Percentiles rank a stretch among this genome's conserved stretches.
Conservation (phyloP, 176 grass and related monocot genomes). For the Rhynchospora tenuis region DNA sequence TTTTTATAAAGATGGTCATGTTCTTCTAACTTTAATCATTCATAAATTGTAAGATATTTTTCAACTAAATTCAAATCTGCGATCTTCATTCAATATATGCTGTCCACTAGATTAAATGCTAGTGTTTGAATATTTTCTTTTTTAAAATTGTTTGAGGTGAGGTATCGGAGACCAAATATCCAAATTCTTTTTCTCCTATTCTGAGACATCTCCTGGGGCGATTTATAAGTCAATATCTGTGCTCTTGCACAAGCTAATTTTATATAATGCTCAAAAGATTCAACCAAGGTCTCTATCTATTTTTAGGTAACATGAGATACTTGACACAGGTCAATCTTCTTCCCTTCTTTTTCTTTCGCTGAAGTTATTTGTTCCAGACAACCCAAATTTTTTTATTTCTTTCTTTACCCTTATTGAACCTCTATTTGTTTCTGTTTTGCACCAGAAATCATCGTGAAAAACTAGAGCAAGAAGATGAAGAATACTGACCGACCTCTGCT, state of each 20-base stretch:
- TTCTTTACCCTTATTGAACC: not conserved
- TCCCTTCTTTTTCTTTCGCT: not conserved
- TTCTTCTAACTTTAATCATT: too few relatives aligned
- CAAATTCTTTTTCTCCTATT: not conserved
- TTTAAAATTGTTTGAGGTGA: not conserved
- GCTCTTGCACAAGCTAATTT: not conserved
- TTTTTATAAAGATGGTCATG: too few relatives aligned
- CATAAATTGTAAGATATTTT: too few relatives aligned
- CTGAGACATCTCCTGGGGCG: not conserved
- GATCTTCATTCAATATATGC: too few relatives aligned
- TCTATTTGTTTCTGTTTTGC: not conserved
- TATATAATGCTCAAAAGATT: not conserved
- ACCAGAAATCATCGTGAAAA: not conserved
- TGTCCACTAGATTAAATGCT: too few relatives aligned
- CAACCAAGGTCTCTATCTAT: not conserved
- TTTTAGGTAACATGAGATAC: conserved; percentile 7
- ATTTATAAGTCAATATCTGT: not conserved
- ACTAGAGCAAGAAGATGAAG: conserved; percentile 17
- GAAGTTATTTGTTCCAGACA: not conserved
- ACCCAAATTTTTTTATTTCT: not conserved
- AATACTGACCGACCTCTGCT: conserved; percentile 36
- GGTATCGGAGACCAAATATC: not conserved
- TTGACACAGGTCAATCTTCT: conserved; percentile 1
- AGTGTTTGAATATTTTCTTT: not conserved
- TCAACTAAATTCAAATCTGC: too few relatives aligned